These are phyloP conservation scores for Neurospora sp. DNA, from an alignment of 495 filamentous ascomycete genomes.

Conservation along the genomic window DNA sequence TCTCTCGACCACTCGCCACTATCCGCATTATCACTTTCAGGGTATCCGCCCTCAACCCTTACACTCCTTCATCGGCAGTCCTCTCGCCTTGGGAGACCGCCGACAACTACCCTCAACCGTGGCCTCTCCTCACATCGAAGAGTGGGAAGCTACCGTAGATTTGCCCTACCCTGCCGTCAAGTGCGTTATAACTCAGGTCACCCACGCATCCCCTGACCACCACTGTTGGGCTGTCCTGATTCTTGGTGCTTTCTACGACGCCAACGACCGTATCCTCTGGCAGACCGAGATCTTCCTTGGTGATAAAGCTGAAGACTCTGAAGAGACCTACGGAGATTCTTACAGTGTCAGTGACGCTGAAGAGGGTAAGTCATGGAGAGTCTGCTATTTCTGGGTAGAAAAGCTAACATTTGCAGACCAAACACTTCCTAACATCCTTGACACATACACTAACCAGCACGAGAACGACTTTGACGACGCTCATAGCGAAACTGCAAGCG, in stretches of 20 bases:
- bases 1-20: neutral
- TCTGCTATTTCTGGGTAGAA: too few relatives aligned
- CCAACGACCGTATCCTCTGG: neutral
- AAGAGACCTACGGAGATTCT: neutral
- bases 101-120: neutral
- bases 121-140: neutral
- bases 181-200: constrained; percentile 8
- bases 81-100: neutral
- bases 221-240: constrained; percentile 21
- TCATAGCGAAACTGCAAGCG: neutral
- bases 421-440: neutral
- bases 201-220: neutral
- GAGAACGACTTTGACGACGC: neutral
- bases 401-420: neutral
- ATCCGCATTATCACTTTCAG: neutral
- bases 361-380: neutral
- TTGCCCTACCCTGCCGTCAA: constrained; percentile 22
- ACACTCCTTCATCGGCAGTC: neutral
- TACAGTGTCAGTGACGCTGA: neutral
- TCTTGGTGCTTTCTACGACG: constrained; percentile 13
- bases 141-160: neutral
- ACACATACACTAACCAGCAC: neutral
- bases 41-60: neutral
- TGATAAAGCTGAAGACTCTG: neutral
- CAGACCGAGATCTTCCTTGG: neutral